Evolutionary conservation across 257 asterid genomes (phyloP), one percentile per base, ranked within the genome.

Genomic region (Haberlea rhodopensis): DNA sequence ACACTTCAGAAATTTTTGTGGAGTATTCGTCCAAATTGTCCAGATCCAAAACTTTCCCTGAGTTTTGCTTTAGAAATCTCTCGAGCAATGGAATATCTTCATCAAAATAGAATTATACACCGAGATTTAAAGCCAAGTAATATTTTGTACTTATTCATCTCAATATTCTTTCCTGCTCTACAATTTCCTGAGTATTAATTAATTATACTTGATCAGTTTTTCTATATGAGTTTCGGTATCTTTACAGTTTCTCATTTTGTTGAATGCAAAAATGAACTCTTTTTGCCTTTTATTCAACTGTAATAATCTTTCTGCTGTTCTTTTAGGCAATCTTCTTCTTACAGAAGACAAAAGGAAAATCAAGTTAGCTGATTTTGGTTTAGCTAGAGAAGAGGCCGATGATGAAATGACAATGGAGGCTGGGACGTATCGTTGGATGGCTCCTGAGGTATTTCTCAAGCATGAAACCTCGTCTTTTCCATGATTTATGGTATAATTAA

Each of bases 361-460:
- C 53, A 86, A 81, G 72, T 10, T 84, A 53, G 90, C 95, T n/a
- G 95, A 84, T 69, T 86, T 86, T 68, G 95, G 90, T 20, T 69
- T 78, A 72, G 86, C 90, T 45, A 78, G 88, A 80, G 90, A 81
- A 73, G 87, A 78, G 71, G 65, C 76, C 0, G 80, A 68, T 6
- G 79, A 71, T 29, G 90, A 78, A 57, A 84, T 84, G 91, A 81
- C 91, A 22, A 72, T 79, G 0, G 88, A 81, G 78, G 87, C 84
- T 18, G 95, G 91, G 55, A 82, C 95, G 4, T 86, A 86, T 51
- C 82, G 94, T 28, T 86, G 88, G 90, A 83, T 83, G 90, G 90
- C 94, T 54, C 90, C 90, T 24, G 94, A 83, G 90, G 88, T 83
- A 79, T 34, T 65, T 62, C 8, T 51, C 32, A 57, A 6, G 13